Evolutionary conservation across 2,329 filamentous ascomycete species (phyloP).

Genomic region (Arthrobotrys megalospora): DNA sequence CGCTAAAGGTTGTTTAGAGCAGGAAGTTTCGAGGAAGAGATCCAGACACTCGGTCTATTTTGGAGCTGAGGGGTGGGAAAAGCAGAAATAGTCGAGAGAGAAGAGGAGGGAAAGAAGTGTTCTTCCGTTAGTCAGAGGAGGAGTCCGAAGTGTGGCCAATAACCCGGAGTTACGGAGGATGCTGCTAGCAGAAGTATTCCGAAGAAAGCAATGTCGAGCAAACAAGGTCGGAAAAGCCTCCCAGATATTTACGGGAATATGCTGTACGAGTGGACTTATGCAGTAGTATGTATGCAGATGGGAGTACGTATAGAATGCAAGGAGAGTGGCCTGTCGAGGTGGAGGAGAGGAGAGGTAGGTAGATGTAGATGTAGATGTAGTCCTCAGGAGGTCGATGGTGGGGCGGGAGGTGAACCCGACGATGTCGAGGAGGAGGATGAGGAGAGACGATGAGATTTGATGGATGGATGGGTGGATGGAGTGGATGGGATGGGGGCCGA

Average conservation of each 20-base stretch:
- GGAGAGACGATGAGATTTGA: constrained; percentile 38
- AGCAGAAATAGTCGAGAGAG: constrained; percentile 25
- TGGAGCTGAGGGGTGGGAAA: constrained; percentile 34
- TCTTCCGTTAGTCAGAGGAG: constrained; percentile 56
- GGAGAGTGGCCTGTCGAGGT: constrained; percentile 12
- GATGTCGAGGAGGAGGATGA: constrained; percentile 28
- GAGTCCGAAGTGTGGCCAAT: constrained; percentile 50
- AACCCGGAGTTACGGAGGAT: constrained; percentile 57
- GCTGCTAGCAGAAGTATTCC: constrained; percentile 40
- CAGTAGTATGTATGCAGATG: background rate
- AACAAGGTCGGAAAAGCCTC: constrained; percentile 48
- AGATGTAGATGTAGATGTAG: constrained; percentile 4
- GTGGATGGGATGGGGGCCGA: constrained; percentile 32
- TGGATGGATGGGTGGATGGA: constrained; percentile 25
- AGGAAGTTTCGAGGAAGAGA: constrained; percentile 22
- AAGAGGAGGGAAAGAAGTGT: constrained; percentile 22
- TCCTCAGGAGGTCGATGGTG: constrained; percentile 12
- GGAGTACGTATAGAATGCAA: constrained; percentile 11
- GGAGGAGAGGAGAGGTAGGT: constrained; percentile 2
- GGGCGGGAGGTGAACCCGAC: constrained; percentile 20
- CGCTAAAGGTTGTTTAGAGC: constrained; percentile 50
- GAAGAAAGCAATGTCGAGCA: constrained; percentile 51
- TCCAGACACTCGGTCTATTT: constrained; percentile 20
- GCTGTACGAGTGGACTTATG: background rate
- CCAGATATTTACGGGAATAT: constrained; percentile 36